Evolutionary conservation across 164 flowering plant species (phyloP).

Genomic region (Pachysandra terminalis): DNA sequence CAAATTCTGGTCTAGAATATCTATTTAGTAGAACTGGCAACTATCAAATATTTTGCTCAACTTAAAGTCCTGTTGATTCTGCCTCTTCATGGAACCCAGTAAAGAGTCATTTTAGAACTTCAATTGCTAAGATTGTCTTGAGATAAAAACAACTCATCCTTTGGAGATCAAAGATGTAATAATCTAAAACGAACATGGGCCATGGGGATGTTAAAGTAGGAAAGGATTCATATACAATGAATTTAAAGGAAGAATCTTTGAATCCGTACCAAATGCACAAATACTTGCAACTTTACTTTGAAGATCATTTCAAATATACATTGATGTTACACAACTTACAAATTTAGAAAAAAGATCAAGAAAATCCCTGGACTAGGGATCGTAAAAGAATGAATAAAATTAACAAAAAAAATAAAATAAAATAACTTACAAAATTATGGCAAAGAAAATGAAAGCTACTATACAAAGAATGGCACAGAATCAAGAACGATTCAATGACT

Average conservation of each 20-base stretch:
- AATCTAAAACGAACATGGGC: too few relatives aligned
- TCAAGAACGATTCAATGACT: slow-evolving; percentile 16
- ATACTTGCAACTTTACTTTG: slow-evolving; percentile 11
- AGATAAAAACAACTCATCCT: not conserved
- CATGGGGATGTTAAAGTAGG: not conserved
- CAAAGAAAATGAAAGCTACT: slow-evolving; percentile 22
- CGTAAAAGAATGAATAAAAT: slow-evolving; percentile 27
- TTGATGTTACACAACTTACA: slow-evolving; percentile 22
- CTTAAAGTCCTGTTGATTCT: too few relatives aligned
- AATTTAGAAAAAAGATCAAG: slow-evolving; percentile 7
- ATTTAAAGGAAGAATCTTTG: not conserved
- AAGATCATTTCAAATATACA: slow-evolving; percentile 32
- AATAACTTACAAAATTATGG: slow-evolving; percentile 15
- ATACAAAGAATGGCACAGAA: slow-evolving; percentile 44
- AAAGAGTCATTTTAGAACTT: too few relatives aligned
- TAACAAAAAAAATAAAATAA: not conserved
- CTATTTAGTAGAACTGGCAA: too few relatives aligned
- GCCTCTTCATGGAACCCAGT: too few relatives aligned
- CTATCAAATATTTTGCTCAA: too few relatives aligned
- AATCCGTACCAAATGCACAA: not conserved
- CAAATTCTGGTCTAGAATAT: too few relatives aligned
- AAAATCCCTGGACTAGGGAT: slow-evolving; percentile 1
- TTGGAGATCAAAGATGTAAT: not conserved
- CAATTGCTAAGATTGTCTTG: too few relatives aligned
- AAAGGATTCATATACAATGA: not conserved